Base-by-base conservation (phyloP, 345 rosid species). In the Hirschfeldia incana region DNA sequence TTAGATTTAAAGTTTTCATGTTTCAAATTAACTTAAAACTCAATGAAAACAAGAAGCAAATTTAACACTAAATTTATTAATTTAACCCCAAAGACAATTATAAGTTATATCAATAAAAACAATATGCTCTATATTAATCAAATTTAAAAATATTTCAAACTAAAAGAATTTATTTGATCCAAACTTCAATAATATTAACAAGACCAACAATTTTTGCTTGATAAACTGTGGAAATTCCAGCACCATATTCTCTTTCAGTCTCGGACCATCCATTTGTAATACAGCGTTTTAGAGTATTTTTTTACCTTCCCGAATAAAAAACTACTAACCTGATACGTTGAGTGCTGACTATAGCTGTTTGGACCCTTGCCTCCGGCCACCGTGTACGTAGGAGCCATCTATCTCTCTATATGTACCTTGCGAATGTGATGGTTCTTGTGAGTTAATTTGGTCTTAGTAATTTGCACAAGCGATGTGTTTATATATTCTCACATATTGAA, bases 301-400 rank as follows among this genome's bases (percentile, higher is more conserved):
- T 1, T 17, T 1, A 17, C 61, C 15, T 16, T 46, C 16, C 16
- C 2, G 15, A 46, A 2, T 42, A 0, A 58, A 21, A 21, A 8
- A 34, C 13, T 28, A 69, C 60, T 29, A 75, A 79, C 78, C 74
- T 79, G 78, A 60, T 72, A 73, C 32, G 77, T 67, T 28, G 82
- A 79, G 67, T 79, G 67, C 62, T 79, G 72, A 34, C 73, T 67
- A 5, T 79, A 79, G 69, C 82, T 79, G 37, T 73, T 4, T 8
- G 65, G 67, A 58, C 82, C 73, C 8, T 79, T 72, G 16, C 82
- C 74, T 59, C 82, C 77, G 63, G 77, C 77, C 82, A 73, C 73
- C 12, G 78, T 66, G 73, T 73, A 17, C 17, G 82, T 26, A 26
- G 75, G 64, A 32, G 64, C 64, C 80, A 77, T 70, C 30, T 61